Evolutionary conservation across 176 grass and related monocot genomes (phyloP).

Genomic region (Musa beccarii): DNA sequence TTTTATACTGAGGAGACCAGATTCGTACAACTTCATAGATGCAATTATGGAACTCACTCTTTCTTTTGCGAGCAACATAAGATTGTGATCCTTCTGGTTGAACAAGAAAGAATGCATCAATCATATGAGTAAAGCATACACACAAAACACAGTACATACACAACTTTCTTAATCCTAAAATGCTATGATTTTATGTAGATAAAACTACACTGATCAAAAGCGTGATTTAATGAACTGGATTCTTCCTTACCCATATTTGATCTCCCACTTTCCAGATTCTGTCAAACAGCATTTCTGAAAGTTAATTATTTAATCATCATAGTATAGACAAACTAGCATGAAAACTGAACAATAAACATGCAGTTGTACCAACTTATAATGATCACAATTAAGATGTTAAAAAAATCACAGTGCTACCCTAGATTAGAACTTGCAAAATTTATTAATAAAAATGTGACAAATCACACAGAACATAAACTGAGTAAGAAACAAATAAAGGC

Average conservation of each 20-base stretch:
- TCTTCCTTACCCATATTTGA: slow-evolving; percentile 11
- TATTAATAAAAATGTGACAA: no score
- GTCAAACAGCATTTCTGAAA: background rate
- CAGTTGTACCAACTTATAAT: background rate
- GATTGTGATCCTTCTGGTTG: slow-evolving; percentile 5
- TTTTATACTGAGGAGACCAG: slow-evolving; percentile 16
- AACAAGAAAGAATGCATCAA: background rate
- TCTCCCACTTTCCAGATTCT: slow-evolving; percentile 15
- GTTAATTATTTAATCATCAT: background rate
- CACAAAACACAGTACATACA: background rate
- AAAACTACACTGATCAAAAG: background rate
- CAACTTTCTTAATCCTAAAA: background rate
- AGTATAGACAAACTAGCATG: background rate
- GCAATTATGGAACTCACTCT: slow-evolving; percentile 12
- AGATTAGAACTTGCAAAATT: background rate
- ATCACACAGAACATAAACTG: no score
- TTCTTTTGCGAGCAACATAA: slow-evolving; percentile 17
- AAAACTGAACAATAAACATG: background rate
- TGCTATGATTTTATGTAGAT: background rate
- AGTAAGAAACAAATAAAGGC: no score
- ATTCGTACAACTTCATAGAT: slow-evolving; percentile 18
- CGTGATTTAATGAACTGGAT: background rate
- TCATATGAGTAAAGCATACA: background rate
- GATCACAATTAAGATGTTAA: no score
- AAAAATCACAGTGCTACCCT: no score